A percentile compares a stretch with the other conserved stretches of the same genome.
Evolutionary conservation across 2,329 filamentous ascomycete species (phyloP).

Genomic region (Escovopsis sp.): DNA sequence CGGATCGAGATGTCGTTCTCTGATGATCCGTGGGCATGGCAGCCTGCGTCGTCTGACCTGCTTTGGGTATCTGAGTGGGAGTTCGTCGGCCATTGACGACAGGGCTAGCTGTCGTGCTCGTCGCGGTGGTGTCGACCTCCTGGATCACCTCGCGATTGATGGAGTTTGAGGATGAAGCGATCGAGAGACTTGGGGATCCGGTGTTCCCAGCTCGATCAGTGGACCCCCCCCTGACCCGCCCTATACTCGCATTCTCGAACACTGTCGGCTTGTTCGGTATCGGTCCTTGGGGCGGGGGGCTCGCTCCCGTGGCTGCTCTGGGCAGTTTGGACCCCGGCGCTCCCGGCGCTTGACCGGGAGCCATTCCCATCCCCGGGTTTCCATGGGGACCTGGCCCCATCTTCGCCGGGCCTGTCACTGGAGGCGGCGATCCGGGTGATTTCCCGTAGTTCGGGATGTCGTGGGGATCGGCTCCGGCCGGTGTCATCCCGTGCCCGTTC

Average conservation of each 20-base stretch:
- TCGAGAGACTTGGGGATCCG: not conserved
- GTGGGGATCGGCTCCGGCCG: conserved; percentile 25
- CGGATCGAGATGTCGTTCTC: conserved; percentile 22
- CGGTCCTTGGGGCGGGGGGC: conserved; percentile 39
- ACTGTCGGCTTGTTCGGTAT: conserved; percentile 32
- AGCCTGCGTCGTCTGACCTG: conserved; percentile 24
- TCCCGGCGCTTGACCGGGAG: conserved; percentile 2
- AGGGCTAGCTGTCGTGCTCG: not conserved
- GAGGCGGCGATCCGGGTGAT: conserved; percentile 9
- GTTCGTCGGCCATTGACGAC: conserved; percentile 47
- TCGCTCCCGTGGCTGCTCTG: conserved; percentile 14
- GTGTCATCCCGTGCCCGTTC: conserved; percentile 28
- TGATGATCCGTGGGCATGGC: conserved; percentile 12
- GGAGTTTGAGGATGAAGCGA: conserved; percentile 24
- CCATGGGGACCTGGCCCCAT: not conserved
- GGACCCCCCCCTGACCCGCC: conserved; percentile 34
- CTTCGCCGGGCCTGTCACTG: not conserved
- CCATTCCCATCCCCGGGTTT: not conserved
- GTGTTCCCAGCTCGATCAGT: conserved; percentile 24
- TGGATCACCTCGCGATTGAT: conserved; percentile 20
- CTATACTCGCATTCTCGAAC: conserved; percentile 23
- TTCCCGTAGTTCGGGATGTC: conserved; percentile 16
- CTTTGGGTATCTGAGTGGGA: conserved; percentile 36
- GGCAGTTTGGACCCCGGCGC: conserved; percentile 23
- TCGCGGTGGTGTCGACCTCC: conserved; percentile 29